phyloP scores from a whole-genome alignment of 2,329 filamentous ascomycete species.

The Apiospora pterosperma region DNA sequence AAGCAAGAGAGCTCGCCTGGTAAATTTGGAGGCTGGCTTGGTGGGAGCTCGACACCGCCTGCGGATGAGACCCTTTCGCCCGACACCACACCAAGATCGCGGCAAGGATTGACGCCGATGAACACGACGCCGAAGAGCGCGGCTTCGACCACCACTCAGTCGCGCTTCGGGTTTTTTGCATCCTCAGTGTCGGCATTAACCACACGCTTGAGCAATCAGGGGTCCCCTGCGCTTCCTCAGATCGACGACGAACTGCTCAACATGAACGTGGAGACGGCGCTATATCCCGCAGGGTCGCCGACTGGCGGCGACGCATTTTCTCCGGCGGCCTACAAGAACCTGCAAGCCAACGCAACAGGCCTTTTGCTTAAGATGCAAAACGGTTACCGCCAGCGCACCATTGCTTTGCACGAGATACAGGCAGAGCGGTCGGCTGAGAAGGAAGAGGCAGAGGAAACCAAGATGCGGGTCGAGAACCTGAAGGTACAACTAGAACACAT shows the following conservation, averaged over 20 bases:
- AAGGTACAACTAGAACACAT: constrained; percentile 60
- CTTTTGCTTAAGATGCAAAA: constrained; percentile 54
- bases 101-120: constrained; percentile 19
- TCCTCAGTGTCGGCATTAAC: constrained; percentile 44
- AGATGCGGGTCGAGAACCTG: constrained; percentile 49
- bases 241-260: constrained; percentile 51
- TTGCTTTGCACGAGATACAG: constrained; percentile 46
- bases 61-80: constrained; percentile 21
- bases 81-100: constrained; percentile 30
- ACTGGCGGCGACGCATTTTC: constrained; percentile 49
- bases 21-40: constrained; percentile 29
- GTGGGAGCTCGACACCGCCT: constrained; percentile 22
- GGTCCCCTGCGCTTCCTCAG: constrained; percentile 19
- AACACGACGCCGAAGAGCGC: constrained; percentile 31
- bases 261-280: constrained; percentile 51
- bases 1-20: constrained; percentile 23
- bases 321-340: constrained; percentile 57
- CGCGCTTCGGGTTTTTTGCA: constrained; percentile 44
- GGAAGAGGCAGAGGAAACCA: constrained; percentile 56
- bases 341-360: constrained; percentile 55
- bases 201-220: constrained; percentile 30
- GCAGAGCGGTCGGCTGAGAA: constrained; percentile 50
- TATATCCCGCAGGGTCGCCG: constrained; percentile 46
- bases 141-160: constrained; percentile 20
- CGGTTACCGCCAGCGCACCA: constrained; percentile 53